A percentile compares a stretch with the other conserved stretches of the same genome.
Conservation (phyloP, 2,329 filamentous ascomycete species). For the Bipolaris sorokiniana region DNA sequence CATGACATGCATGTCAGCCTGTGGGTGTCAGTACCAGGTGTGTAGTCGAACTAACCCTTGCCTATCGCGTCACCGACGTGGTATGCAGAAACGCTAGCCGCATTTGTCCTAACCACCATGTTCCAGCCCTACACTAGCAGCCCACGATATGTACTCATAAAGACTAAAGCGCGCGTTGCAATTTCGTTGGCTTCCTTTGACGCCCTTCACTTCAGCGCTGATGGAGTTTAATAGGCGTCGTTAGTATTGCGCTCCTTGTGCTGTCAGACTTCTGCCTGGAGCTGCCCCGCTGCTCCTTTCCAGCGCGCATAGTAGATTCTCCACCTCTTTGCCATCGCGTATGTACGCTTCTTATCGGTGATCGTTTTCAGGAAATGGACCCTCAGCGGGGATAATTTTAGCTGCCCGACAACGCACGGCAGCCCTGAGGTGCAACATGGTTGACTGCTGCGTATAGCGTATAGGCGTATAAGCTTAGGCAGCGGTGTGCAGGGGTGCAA, state of each 20-base stretch:
- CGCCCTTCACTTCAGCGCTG: slow-evolving; percentile 1
- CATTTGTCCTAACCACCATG: slow-evolving; percentile 1
- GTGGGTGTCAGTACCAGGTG: background rate
- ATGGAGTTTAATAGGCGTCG: slow-evolving; percentile 1
- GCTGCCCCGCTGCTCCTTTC: slow-evolving; percentile 2
- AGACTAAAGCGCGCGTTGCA: background rate
- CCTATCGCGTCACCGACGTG: background rate
- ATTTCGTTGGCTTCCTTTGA: background rate
- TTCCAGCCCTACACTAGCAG: slow-evolving; percentile 1
- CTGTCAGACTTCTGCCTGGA: slow-evolving; percentile 9
- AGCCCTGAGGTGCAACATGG: background rate
- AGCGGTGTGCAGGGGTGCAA: slow-evolving; percentile 21
- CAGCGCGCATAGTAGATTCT: background rate
- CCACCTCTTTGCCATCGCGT: background rate
- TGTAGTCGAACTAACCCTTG: background rate
- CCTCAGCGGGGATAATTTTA: background rate
- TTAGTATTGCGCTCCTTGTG: too few species aligned
- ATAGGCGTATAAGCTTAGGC: background rate
- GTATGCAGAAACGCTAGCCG: slow-evolving; percentile 3
- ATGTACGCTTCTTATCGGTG: slow-evolving; percentile 5
- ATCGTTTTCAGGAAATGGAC: slow-evolving; percentile 6
- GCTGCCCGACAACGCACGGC: background rate
- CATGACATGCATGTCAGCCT: background rate
- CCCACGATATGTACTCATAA: background rate
- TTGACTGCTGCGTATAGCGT: background rate